Conservation (phyloP, 805 yeast genomes). For the Wickerhamomyces bovis region DNA sequence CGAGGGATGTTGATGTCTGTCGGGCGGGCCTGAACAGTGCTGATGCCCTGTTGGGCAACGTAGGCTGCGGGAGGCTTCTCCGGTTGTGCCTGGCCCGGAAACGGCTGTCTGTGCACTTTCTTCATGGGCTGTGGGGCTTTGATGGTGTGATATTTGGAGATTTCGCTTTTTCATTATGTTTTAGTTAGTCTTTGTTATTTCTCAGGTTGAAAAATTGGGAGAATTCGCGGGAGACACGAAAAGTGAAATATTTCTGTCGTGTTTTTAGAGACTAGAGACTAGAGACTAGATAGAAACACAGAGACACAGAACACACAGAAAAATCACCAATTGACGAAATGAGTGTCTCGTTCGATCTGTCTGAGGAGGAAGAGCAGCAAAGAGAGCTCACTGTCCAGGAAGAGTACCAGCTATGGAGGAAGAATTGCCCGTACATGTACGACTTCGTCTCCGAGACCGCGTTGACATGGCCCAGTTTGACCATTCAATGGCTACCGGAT, state of each 20-base stretch:
- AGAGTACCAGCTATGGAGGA: conserved; percentile 76
- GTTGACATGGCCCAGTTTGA: conserved; percentile 75
- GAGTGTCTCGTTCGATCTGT: not conserved
- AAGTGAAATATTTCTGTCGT: not conserved
- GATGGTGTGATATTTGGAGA: not conserved
- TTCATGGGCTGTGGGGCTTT: not conserved
- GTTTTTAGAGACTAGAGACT: not conserved
- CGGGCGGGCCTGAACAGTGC: conserved; percentile 32
- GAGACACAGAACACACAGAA: not conserved
- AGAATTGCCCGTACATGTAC: conserved; percentile 76
- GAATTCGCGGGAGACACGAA: not conserved
- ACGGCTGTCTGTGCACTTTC: not conserved
- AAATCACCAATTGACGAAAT: not conserved
- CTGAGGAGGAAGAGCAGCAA: conserved; percentile 13
- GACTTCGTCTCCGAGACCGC: conserved; percentile 79
- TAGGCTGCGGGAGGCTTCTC: conserved; percentile 7
- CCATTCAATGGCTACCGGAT: conserved; percentile 71
- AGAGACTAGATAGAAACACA: not conserved
- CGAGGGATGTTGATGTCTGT: conserved; percentile 48
- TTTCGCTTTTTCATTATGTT: not conserved
- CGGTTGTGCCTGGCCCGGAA: not conserved
- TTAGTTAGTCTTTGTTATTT: not conserved
- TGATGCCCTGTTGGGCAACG: conserved; percentile 16
- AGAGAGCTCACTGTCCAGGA: conserved; percentile 31
- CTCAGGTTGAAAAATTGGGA: not conserved